Evolutionary conservation across 2,329 filamentous ascomycete species (phyloP), one percentile per base, ranked within the genome.

Genomic region (Cercospora sp.): DNA sequence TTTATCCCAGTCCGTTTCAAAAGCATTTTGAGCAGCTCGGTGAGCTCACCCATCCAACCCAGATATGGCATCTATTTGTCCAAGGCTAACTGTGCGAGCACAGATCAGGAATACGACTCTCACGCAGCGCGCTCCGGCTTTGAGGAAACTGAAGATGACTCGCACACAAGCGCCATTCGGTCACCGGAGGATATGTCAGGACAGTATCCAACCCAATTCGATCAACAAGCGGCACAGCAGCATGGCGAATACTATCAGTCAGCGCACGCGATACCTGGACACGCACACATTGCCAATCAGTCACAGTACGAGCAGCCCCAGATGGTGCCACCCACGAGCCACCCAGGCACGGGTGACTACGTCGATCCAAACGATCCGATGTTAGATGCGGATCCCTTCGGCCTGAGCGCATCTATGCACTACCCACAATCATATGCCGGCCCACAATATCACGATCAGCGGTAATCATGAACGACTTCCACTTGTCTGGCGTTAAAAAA

Each of bases 1-100:
- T 91, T 81, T 97, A 96, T 78, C 89, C 91, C 60, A 91, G 92
- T 67, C 91, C 92, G 18, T 97, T 96, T 81, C 93, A 96, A 78
- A 95, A 91, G 79, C 94, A 97, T 80, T 94, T 96, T 81, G 92
- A 96, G 81, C 93, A 97, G 85, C 88, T 98, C 80, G 94, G 94
- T 91, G 93, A 91, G 93, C 85, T 86, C 77, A 80, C 86, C 85
- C 83, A 70, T 76, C 80, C 81, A 82, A 78, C 78, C 75, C 81
- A 77, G 72, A 77, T 85, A 85, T 83, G 85, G 86, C 82, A 84
- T 87, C 79, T 88, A 85, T 86, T 84, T 85, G 85, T 89, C 85
- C 86, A 88, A 89, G 85, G 83, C 86, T 90, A 83, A 91, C 87
- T 85, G 79, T 82, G 80, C 88, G 81, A 83, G 77, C 86, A 84